phyloP scores from a whole-genome alignment of 768 basidiomycete species.

The Paxillus involutus region DNA sequence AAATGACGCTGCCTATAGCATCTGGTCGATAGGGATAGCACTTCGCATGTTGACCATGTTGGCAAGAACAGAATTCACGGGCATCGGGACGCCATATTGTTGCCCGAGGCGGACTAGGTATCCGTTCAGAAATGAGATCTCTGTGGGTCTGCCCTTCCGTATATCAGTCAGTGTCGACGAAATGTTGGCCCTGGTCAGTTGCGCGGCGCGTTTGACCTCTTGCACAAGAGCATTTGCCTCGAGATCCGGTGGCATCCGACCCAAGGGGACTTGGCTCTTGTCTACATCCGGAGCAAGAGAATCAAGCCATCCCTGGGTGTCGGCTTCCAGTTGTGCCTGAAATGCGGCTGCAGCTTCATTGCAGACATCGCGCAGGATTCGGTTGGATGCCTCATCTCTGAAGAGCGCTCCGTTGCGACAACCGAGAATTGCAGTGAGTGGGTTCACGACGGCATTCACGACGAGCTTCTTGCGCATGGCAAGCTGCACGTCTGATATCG shows the following conservation, averaged over 20 bases:
- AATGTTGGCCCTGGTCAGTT: constrained; percentile 60
- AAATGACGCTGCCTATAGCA: constrained; percentile 13
- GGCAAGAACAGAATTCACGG: constrained; percentile 52
- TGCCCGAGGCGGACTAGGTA: constrained; percentile 68
- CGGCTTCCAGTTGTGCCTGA: constrained; percentile 46
- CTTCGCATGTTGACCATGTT: constrained; percentile 61
- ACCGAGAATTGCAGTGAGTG: constrained; percentile 78
- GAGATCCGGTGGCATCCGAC: constrained; percentile 48
- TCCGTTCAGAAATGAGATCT: constrained; percentile 83
- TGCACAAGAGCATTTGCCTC: constrained; percentile 43
- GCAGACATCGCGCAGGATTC: constrained; percentile 56
- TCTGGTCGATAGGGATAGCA: constrained; percentile 53
- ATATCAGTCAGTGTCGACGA: constrained; percentile 84
- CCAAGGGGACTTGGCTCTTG: constrained; percentile 26
- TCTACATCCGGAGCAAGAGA: constrained; percentile 25
- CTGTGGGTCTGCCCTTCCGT: constrained; percentile 58
- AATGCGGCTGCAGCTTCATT: constrained; percentile 70
- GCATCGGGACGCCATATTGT: constrained; percentile 55
- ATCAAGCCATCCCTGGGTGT: constrained; percentile 26
- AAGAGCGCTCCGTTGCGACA: constrained; percentile 81
- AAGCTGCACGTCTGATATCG: constrained; percentile 65
- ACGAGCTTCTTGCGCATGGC: constrained; percentile 79
- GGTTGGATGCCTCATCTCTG: constrained; percentile 38
- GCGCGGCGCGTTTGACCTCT: constrained; percentile 60
- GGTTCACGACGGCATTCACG: constrained; percentile 80